These are phyloP conservation scores for Lactarius pseudohatsudake DNA, from an alignment of 768 basidiomycete genomes.

Conservation along the genomic window DNA sequence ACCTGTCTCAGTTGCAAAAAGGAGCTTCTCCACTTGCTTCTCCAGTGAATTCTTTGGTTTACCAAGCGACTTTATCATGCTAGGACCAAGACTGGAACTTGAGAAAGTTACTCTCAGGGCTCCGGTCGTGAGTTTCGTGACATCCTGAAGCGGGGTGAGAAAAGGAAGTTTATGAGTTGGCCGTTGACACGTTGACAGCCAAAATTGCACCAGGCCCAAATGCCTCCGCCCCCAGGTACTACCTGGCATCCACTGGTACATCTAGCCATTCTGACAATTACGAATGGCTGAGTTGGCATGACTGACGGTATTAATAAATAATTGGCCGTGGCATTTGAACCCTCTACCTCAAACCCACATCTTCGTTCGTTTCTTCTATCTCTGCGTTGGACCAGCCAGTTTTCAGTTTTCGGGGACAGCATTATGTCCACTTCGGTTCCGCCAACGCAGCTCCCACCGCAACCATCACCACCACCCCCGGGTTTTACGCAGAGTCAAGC, in stretches of 20 bases:
- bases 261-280: not conserved
- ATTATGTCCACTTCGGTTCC: too few relatives aligned
- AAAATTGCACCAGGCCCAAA: not conserved
- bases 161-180: not conserved
- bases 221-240: not conserved
- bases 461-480: too few relatives aligned
- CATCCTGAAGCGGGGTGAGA: not conserved
- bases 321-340: not conserved
- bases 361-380: not conserved
- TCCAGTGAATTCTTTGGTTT: too few relatives aligned
- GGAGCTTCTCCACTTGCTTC: not conserved
- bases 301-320: not conserved
- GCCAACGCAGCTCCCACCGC: too few relatives aligned
- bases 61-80: not conserved
- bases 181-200: not conserved
- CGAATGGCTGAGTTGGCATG: not conserved
- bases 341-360: not conserved
- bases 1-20: not conserved
- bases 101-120: not conserved
- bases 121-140: not conserved
- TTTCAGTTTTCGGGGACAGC: not conserved
- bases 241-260: not conserved
- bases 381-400: too few relatives aligned
- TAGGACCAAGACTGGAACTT: not conserved
- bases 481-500: too few relatives aligned